Percentiles rank a stretch among this genome's conserved stretches.
phyloP scores from a whole-genome alignment of 495 filamentous ascomycete genomes.

The Articulospora tetracladia region DNA sequence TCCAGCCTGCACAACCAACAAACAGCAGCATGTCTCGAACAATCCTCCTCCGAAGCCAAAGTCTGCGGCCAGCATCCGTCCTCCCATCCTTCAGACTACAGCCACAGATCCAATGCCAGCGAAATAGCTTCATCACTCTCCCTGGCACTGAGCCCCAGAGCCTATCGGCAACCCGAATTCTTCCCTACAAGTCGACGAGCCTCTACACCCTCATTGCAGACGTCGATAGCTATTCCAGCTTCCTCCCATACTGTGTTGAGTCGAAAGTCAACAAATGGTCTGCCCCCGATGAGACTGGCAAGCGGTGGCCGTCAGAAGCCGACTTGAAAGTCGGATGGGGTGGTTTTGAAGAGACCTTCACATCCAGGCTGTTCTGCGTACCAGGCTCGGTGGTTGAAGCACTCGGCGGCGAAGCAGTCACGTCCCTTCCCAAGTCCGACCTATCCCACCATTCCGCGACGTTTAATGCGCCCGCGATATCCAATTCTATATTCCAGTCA shows the following conservation, averaged over 20 bases:
- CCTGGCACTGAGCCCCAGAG: conserved; percentile 40
- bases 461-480: conserved; percentile 16
- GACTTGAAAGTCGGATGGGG: conserved; percentile 83
- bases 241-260: conserved; percentile 79
- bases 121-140: conserved; percentile 35
- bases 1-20: not conserved
- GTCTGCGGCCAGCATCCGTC: conserved; percentile 1
- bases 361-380: conserved; percentile 69
- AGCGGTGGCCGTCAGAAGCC: conserved; percentile 64
- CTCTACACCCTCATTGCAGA: conserved; percentile 84
- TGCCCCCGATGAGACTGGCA: conserved; percentile 21
- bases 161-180: conserved; percentile 69
- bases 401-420: conserved; percentile 55
- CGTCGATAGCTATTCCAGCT: conserved; percentile 72
- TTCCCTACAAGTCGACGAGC: conserved; percentile 65
- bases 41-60: conserved; percentile 11
- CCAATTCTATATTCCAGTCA: conserved; percentile 63
- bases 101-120: not conserved
- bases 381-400: conserved; percentile 70
- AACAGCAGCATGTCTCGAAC: conserved; percentile 15
- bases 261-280: conserved; percentile 64
- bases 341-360: conserved; percentile 76
- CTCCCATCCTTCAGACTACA: conserved; percentile 9
- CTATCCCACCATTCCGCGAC: conserved; percentile 31
- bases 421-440: conserved; percentile 33